A percentile compares a stretch with the other conserved stretches of the same genome.
These are phyloP conservation scores for Isoetes taiwanensis DNA, from an alignment of 75 land plant species.

Conservation along the genomic window DNA sequence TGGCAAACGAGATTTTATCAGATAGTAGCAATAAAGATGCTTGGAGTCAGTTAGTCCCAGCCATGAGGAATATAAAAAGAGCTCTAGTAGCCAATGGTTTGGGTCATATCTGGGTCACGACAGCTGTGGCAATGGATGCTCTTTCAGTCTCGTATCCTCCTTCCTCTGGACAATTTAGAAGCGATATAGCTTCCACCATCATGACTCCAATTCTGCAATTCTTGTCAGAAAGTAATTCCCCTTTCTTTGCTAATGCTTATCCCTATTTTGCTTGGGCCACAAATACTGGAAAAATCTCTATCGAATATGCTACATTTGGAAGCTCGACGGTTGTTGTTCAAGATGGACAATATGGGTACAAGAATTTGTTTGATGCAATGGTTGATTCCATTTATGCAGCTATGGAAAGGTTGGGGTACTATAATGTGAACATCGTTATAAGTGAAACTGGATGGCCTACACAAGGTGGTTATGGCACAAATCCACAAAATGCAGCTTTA, in stretches of 20 bases:
- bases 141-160: constrained; percentile 1
- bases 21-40: not conserved
- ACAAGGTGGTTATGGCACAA: constrained; percentile 31
- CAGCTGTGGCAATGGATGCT: not conserved
- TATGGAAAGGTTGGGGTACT: constrained; percentile 2
- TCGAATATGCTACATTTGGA: not conserved
- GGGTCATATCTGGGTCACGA: not conserved
- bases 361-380: constrained; percentile 1
- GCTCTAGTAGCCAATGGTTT: not conserved
- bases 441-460: constrained; percentile 6
- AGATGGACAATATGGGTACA: not conserved
- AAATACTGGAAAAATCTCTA: not conserved
- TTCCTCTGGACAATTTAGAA: not conserved
- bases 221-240: not conserved
- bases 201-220: not conserved
- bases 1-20: not conserved
- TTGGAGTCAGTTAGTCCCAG: not conserved
- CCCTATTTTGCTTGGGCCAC: not conserved
- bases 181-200: not conserved
- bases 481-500: constrained; percentile 37
- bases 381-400: not conserved
- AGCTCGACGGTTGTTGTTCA: not conserved
- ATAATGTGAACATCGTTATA: not conserved
- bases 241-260: not conserved
- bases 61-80: not conserved